A percentile compares a stretch with the other conserved stretches of the same genome.
Conservation (phyloP, 1,284 basidiomycete genomes). For the Inonotus hispidus region DNA sequence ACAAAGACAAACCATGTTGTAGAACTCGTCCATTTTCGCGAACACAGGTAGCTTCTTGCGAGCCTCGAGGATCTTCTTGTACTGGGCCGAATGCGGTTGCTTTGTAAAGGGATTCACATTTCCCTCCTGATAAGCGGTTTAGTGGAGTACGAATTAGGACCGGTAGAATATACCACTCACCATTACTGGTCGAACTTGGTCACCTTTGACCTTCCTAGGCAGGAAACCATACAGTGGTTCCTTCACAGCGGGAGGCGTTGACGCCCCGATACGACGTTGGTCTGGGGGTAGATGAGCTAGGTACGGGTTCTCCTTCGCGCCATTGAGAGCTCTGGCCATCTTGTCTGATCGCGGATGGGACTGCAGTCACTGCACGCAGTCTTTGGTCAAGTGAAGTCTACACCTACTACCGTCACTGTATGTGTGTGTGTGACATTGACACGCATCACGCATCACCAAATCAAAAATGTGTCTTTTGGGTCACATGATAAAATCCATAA, state of each 20-base stretch:
- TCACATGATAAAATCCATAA: too few species aligned
- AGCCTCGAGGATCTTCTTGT: conserved; percentile 81
- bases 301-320: conserved; percentile 47
- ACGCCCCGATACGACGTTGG: conserved; percentile 27
- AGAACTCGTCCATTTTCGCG: conserved; percentile 90
- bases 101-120: conserved; percentile 89
- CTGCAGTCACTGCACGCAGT: too few species aligned
- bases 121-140: conserved; percentile 51
- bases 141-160: background rate
- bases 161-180: conserved; percentile 35
- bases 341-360: background rate
- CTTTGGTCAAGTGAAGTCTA: background rate
- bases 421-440: too few species aligned
- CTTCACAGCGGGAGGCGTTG: conserved; percentile 28
- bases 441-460: too few species aligned
- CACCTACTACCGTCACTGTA: background rate
- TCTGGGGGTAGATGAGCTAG: conserved; percentile 41
- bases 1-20: conserved; percentile 61
- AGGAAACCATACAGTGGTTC: conserved; percentile 75
- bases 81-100: conserved; percentile 68
- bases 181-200: conserved; percentile 71
- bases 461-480: too few species aligned
- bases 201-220: conserved; percentile 69
- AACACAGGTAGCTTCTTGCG: conserved; percentile 91
- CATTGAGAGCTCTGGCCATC: conserved; percentile 6